Evolutionary conservation across 768 basidiomycete genomes (phyloP).

Genomic region (Lactifluus pinguis): DNA sequence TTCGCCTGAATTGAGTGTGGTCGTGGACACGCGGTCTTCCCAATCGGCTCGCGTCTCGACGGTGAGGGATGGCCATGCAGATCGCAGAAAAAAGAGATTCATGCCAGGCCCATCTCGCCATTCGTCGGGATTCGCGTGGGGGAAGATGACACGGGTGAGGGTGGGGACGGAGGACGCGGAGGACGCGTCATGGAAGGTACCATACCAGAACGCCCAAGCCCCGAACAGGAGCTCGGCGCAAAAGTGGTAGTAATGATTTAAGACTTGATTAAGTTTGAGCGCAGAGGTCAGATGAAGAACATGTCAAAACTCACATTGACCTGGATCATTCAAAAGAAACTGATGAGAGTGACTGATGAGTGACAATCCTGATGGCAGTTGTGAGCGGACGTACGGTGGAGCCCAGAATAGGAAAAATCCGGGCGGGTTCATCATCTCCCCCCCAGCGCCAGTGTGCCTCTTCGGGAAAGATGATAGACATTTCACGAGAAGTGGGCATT

Average conservation of each 20-base stretch:
- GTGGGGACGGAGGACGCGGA: slow-evolving; percentile 15
- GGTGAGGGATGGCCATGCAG: slow-evolving; percentile 59
- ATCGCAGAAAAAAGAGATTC: slow-evolving; percentile 67
- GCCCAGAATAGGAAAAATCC: slow-evolving; percentile 61
- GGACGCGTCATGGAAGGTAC: slow-evolving; percentile 30
- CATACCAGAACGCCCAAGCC: slow-evolving; percentile 64
- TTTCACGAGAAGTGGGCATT: slow-evolving; percentile 55
- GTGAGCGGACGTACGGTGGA: slow-evolving; percentile 46
- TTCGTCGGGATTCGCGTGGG: slow-evolving; percentile 45
- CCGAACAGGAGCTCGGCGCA: slow-evolving; percentile 77
- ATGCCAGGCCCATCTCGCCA: slow-evolving; percentile 77
- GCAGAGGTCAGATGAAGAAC: neutral
- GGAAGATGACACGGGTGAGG: slow-evolving; percentile 62
- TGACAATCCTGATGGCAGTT: neutral
- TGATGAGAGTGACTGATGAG: slow-evolving; percentile 1
- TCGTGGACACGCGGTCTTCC: slow-evolving; percentile 44
- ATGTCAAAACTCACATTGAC: slow-evolving; percentile 37
- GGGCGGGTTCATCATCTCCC: slow-evolving; percentile 30
- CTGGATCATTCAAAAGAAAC: slow-evolving; percentile 52
- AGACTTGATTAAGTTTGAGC: slow-evolving; percentile 30
- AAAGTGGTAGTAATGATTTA: slow-evolving; percentile 84
- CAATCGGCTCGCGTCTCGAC: slow-evolving; percentile 67
- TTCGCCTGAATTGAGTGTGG: slow-evolving; percentile 10
- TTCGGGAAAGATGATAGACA: slow-evolving; percentile 50
- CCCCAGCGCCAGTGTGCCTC: slow-evolving; percentile 62